These are phyloP conservation scores for Cutaneotrichosporon cutaneum DNA, from an alignment of 1,284 basidiomycete genomes.

Conservation along the genomic window DNA sequence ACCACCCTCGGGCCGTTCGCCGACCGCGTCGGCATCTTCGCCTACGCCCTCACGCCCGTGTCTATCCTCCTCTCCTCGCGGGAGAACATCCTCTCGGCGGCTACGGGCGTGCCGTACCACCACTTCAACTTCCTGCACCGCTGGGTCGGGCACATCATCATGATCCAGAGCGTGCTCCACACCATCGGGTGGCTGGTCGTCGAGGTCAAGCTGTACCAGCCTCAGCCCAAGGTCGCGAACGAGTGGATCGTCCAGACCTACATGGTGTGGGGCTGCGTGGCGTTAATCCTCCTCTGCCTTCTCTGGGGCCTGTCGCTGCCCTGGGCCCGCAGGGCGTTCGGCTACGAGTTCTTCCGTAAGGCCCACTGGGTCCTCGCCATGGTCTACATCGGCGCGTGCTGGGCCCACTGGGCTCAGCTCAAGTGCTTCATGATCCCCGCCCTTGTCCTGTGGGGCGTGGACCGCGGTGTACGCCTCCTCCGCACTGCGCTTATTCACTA, in stretches of 20 bases:
- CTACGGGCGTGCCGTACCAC: conserved; percentile 39
- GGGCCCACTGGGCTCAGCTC: conserved; percentile 36
- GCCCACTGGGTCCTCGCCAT: conserved; percentile 40
- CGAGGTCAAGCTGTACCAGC: conserved; percentile 38
- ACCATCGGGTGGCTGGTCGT: conserved; percentile 40
- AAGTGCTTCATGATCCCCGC: conserved; percentile 41
- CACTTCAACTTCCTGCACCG: conserved; percentile 54
- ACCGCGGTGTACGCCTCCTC: conserved; percentile 30
- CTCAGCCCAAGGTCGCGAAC: conserved; percentile 31
- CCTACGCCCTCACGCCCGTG: conserved; percentile 39
- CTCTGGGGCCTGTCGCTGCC: conserved; percentile 33
- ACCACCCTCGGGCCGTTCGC: conserved; percentile 33
- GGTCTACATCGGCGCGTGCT: conserved; percentile 40
- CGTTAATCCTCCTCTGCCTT: conserved; percentile 30
- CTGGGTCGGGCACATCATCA: conserved; percentile 42
- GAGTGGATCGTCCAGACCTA: conserved; percentile 37
- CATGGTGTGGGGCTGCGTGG: conserved; percentile 40
- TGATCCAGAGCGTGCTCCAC: conserved; percentile 33
- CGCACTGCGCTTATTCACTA: conserved; percentile 38
- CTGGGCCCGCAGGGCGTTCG: conserved; percentile 28
- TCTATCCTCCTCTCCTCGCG: conserved; percentile 35
- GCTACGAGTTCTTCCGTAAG: conserved; percentile 42
- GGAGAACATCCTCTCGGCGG: conserved; percentile 33
- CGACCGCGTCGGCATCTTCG: conserved; percentile 36
- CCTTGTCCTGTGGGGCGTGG: conserved; percentile 34